Evolutionary conservation across 305 asterid genomes (phyloP).

Genomic region (Solanum hybrid): DNA sequence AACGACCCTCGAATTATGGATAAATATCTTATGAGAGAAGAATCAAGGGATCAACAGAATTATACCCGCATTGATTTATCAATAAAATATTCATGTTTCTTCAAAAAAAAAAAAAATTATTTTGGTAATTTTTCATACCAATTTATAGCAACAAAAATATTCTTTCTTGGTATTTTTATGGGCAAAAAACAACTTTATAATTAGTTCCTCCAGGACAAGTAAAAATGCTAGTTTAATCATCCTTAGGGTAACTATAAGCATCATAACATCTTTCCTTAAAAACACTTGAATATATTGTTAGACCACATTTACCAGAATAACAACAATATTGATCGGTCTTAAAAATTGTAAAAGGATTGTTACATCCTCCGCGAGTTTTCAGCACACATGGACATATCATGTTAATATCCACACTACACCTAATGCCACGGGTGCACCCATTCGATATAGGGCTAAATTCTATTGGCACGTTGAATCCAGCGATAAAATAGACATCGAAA

Average conservation of each 20-base stretch:
- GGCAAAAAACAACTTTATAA: conserved; percentile 20
- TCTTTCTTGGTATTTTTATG: neutral
- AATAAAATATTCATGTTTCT: no score
- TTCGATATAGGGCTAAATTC: conserved; percentile 2
- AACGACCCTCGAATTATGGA: no score
- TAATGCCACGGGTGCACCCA: neutral
- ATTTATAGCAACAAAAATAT: neutral
- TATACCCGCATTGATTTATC: no score
- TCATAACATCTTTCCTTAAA: conserved; percentile 12
- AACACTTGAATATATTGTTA: neutral
- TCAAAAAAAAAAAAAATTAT: no score
- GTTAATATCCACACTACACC: conserved; percentile 15
- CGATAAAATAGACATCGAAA: conserved; percentile 11
- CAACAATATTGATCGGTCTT: conserved; percentile 17
- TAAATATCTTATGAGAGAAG: no score
- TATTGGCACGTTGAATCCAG: conserved; percentile 21
- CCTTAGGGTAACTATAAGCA: conserved; percentile 25
- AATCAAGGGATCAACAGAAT: no score
- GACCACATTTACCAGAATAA: neutral
- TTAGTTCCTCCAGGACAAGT: conserved; percentile 24
- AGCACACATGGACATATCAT: conserved; percentile 27
- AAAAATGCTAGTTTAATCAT: conserved; percentile 16
- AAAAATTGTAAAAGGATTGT: conserved; percentile 33
- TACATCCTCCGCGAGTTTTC: conserved; percentile 25
- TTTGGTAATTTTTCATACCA: neutral